Evolutionary conservation across 2,329 filamentous ascomycete genomes (phyloP), one percentile per base, ranked within the genome.

Genomic region (Diaporthe citri): DNA sequence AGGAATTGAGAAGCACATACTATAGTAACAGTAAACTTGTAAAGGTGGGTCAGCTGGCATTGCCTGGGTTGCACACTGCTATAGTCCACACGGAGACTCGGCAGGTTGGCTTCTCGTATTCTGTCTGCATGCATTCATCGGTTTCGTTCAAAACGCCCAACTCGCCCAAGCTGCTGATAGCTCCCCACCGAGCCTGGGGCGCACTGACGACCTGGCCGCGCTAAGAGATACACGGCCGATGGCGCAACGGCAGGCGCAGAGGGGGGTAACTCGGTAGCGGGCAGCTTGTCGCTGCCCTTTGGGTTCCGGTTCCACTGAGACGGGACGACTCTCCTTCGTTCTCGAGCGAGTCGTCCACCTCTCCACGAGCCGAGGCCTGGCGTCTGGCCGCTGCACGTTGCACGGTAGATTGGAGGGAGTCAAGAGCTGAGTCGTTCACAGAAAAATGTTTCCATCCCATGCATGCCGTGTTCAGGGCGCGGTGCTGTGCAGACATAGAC

Each of bases 301-400:
- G 46, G 57, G 70, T 31, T 41, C 55, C 57, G 57, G 57, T 64
- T 51, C 70, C 57, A 64, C 70, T 20, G 70, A 55, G 70, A 64
- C 70, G 56, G 70, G 56, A 72, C 56, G 56, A 41, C 57, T 72
- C 56, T 72, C 56, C 46, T 62, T 64, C 57, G 55, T 56, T 71
- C 41, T 64, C 46, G 59, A 52, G 46, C 64, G 64, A 52, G 34
- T 67, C 64, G 64, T 51, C 59, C 15, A 28, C 7, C 2, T 66
- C 17, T 15, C 43, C 41, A 31, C 20, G 62, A 17, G 28, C 28
- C 41, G 41, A 48, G 41, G 36, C 20, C 41, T 48, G 60, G 34
- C 25, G 28, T 13, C 17, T 66, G 60, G 43, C 17, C 34, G 39
- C 28, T 66, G 41, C 31, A 36, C 31, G 48, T 17, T 52, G 64